Base-by-base conservation (phyloP, 495 filamentous ascomycete genomes). In the Aspergillus bertholletiae region DNA sequence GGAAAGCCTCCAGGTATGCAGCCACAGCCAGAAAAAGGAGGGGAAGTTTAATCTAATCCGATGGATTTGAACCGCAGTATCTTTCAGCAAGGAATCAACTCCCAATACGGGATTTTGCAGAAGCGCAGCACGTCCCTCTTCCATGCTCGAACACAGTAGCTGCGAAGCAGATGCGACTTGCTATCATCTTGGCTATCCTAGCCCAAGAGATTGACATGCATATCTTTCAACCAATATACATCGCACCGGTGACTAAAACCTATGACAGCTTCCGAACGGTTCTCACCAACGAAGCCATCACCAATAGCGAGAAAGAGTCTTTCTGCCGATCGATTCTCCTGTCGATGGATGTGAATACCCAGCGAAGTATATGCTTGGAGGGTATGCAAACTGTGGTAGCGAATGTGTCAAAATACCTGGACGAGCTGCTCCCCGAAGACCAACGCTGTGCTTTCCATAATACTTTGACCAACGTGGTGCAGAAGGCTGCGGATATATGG, bases 151-250 rank as follows among this genome's bases (percentile, higher is more conserved):
- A 66, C 39, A 55, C 63, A 24, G 37, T 8, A n/a, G 60, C 51
- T 20, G 60, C 63, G 35, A 66, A 66, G 49, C 47, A 50, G 15
- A 63, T 66, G 58, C 64, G 64, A 1, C 55, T 65, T 18, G 57
- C 53, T 15, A 49, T 67, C 22, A 58, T 59, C 15, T 39, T 70
- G 22, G 60, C 55, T 32, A 56, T 70, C 40, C 54, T 70, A 11
- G 61, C 60, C 4, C 58, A 62, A 34, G 48, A 65, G 41, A 60
- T 67, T 24, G 55, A 60, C 49, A 49, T 51, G 30, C n/a, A 60
- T 15, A 64, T 70, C 15, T 65, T 67, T 58, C 58, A 64, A 27
- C 67, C 62, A 0, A 62, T 45, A 30, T 64, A 67, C 47, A 54
- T 65, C 48, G 15, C 24, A 18, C 32, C 30, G 3, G 13, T 21